Conservation (phyloP, 2,329 filamentous ascomycete species). For the Colletotrichum cereale region DNA sequence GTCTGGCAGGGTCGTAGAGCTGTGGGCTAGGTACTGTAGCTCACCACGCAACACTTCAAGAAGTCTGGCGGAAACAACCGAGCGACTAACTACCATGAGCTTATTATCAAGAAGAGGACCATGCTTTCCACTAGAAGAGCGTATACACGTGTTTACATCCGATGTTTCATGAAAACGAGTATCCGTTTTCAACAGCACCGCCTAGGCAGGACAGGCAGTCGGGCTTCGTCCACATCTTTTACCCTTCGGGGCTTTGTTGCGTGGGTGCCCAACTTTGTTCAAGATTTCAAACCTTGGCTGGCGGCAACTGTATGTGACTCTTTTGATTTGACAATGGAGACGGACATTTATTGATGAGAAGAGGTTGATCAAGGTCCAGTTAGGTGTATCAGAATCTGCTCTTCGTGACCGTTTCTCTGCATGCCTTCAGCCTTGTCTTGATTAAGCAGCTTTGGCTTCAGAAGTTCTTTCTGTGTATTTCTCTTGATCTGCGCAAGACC, state of each 20-base stretch:
- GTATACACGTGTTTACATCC: background rate
- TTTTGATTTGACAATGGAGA: background rate
- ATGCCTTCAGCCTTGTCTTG: background rate
- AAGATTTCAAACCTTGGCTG: background rate
- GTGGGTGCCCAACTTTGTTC: background rate
- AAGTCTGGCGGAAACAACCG: background rate
- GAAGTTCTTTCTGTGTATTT: background rate
- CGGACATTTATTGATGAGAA: background rate
- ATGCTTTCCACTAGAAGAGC: background rate
- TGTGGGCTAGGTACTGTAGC: too few relatives aligned
- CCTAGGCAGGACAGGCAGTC: background rate
- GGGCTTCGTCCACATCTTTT: background rate
- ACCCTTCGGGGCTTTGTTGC: background rate
- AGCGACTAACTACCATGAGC: background rate
- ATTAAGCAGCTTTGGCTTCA: background rate
- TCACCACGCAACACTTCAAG: background rate
- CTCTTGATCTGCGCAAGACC: background rate
- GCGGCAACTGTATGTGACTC: too few relatives aligned
- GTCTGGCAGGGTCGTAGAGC: slow-evolving; percentile 25
- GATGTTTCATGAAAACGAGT: background rate
- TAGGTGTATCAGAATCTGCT: background rate
- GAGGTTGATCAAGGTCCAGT: background rate
- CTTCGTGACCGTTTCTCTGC: background rate
- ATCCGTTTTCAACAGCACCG: background rate
- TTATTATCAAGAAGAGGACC: background rate